Evolutionary conservation across 73 alveolate species (phyloP).

Genomic region (Symbiodinium pilosum): DNA sequence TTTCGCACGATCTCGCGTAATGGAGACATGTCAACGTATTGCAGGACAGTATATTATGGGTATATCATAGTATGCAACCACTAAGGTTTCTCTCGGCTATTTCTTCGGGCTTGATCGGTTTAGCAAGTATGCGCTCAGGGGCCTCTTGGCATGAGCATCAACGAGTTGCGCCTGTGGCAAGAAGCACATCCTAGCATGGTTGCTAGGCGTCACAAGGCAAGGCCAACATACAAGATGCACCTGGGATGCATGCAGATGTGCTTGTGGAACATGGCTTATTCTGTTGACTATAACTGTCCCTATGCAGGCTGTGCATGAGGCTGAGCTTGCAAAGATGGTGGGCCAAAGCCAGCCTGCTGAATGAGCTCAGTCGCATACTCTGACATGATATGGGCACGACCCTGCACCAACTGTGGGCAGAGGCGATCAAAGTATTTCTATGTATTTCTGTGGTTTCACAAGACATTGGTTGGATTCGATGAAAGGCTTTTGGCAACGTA

Average conservation of each 20-base stretch:
- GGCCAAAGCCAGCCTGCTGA: constrained; percentile 23
- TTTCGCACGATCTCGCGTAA: too few relatives aligned
- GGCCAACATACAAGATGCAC: neutral
- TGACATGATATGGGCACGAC: too few relatives aligned
- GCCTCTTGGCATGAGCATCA: neutral
- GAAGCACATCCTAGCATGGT: neutral
- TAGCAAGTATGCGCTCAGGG: neutral
- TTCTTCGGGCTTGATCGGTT: neutral
- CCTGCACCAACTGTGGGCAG: too few relatives aligned
- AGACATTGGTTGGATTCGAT: too few relatives aligned
- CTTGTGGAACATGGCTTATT: too few relatives aligned
- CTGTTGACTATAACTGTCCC: too few relatives aligned
- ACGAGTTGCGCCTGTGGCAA: too few relatives aligned
- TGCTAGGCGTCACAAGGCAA: neutral
- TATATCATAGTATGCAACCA: too few relatives aligned
- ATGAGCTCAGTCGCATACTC: too few relatives aligned
- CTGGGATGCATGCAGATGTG: neutral
- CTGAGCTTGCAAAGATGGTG: constrained; percentile 13
- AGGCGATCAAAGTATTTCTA: too few relatives aligned
- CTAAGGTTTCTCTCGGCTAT: neutral
- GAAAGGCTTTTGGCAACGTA: too few relatives aligned
- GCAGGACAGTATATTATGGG: neutral
- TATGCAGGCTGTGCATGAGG: neutral
- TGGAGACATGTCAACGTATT: neutral
- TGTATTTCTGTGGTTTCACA: too few relatives aligned